Evolutionary conservation across 139 green algal genomes (phyloP).

Genomic region (Limnomonas spitsbergensis): DNA sequence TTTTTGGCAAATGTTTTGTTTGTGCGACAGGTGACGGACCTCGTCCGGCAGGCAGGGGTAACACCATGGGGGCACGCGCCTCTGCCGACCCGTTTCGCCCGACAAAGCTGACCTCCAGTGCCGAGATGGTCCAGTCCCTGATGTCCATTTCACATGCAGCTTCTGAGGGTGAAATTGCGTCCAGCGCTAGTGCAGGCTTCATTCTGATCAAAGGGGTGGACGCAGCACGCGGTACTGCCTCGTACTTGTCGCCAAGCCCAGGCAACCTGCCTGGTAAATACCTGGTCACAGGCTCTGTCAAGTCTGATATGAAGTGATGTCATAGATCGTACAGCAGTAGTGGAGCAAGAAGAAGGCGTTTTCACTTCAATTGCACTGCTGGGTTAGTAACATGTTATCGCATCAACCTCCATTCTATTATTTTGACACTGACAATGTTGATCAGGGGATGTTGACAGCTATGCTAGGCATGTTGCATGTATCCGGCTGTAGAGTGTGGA

Average conservation of each 20-base stretch:
- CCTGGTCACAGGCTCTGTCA: slow-evolving; percentile 68
- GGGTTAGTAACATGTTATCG: too few species aligned
- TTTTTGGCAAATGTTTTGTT: too few species aligned
- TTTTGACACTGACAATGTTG: too few species aligned
- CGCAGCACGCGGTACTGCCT: slow-evolving; percentile 54
- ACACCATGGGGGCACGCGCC: slow-evolving; percentile 71
- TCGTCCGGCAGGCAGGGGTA: slow-evolving; percentile 64
- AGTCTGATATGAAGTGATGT: background rate
- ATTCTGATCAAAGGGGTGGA: slow-evolving; percentile 79
- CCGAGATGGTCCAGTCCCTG: slow-evolving; percentile 61
- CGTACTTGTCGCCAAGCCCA: slow-evolving; percentile 67
- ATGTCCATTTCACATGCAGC: slow-evolving; percentile 82
- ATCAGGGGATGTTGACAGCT: too few species aligned
- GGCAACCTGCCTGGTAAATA: slow-evolving; percentile 70
- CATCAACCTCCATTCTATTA: too few species aligned
- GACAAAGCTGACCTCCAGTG: slow-evolving; percentile 32
- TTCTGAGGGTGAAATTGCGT: slow-evolving; percentile 41
- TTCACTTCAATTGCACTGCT: too few species aligned
- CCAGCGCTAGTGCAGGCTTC: slow-evolving; percentile 84
- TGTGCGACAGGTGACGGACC: slow-evolving; percentile 59
- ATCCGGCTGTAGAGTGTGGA: too few species aligned
- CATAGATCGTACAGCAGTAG: too few species aligned
- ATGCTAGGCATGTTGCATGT: too few species aligned
- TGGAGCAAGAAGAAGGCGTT: too few species aligned
- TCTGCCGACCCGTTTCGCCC: slow-evolving; percentile 61